Conservation (phyloP, 805 yeast genomes). For the Maudiozyma barnettii region DNA sequence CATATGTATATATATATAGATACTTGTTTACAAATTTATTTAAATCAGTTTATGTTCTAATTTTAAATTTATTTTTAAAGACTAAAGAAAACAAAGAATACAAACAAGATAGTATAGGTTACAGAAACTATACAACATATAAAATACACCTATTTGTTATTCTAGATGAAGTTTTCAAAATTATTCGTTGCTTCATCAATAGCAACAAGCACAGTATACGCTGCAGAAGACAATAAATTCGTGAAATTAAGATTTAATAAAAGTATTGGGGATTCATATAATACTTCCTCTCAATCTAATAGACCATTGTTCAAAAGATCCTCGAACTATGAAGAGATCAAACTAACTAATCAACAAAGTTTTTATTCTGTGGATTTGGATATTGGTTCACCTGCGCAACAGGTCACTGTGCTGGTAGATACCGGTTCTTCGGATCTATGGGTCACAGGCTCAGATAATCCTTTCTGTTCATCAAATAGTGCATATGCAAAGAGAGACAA, state of each 20-base stretch:
- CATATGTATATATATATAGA: no score
- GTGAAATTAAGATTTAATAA: conserved; percentile 17
- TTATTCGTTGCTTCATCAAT: neutral
- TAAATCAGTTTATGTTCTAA: no score
- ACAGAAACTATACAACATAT: no score
- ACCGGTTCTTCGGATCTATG: conserved; percentile 68
- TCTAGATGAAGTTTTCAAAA: neutral
- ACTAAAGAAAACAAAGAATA: no score
- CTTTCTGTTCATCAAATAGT: conserved; percentile 30
- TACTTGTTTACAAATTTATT: no score
- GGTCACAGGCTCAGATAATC: conserved; percentile 41
- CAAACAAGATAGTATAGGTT: no score
- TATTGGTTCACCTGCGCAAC: conserved; percentile 50
- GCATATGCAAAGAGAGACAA: neutral
- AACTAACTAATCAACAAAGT: conserved; percentile 31
- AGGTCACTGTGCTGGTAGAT: conserved; percentile 48
- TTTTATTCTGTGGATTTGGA: conserved; percentile 35
- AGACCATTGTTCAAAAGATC: conserved; percentile 8
- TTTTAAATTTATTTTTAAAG: no score
- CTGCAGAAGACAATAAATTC: neutral
- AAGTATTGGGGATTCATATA: conserved; percentile 12
- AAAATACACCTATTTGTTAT: no score
- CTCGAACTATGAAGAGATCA: conserved; percentile 6
- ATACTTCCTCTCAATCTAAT: neutral
- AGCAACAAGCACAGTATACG: neutral